A percentile compares a stretch with the other conserved stretches of the same genome.
Conservation (phyloP, 495 filamentous ascomycete species). For the Penicillium psychrofluorescens region DNA sequence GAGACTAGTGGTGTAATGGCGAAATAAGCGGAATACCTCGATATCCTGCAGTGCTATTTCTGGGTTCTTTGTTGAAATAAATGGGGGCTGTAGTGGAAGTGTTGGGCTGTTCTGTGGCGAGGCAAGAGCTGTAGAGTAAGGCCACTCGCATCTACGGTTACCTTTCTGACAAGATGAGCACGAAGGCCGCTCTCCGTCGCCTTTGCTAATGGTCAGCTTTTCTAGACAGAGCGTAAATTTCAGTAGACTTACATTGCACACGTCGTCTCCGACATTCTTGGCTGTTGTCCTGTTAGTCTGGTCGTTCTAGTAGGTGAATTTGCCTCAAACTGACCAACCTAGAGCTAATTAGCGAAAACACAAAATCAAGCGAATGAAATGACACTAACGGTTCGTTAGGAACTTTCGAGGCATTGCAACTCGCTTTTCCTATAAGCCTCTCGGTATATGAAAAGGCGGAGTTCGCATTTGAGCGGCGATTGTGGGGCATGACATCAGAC, state of each 20-base stretch:
- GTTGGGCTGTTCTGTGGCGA: not conserved
- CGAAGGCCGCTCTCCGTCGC: constrained; percentile 18
- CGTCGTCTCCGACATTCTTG: constrained; percentile 24
- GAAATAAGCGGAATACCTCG: constrained; percentile 17
- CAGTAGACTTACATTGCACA: constrained; percentile 20
- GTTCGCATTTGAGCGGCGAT: too few species aligned
- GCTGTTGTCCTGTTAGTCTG: constrained; percentile 5
- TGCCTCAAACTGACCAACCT: too few species aligned
- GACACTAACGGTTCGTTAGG: constrained; percentile 2
- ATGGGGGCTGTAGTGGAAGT: not conserved
- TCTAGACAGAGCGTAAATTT: not conserved
- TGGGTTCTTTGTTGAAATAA: constrained; percentile 10
- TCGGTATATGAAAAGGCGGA: too few species aligned
- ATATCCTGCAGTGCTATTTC: constrained; percentile 11
- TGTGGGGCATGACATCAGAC: too few species aligned
- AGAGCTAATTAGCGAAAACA: too few species aligned
- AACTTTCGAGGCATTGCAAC: constrained; percentile 7
- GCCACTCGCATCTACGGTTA: constrained; percentile 17
- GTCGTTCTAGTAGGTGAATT: not conserved
- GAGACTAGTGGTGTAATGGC: constrained; percentile 20
- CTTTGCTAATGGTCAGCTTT: constrained; percentile 2
- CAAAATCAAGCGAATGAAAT: not conserved
- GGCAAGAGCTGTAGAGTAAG: not conserved
- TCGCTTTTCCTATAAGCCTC: not conserved
- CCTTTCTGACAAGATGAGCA: constrained; percentile 16